Percentiles rank a stretch among this genome's conserved stretches.
These are phyloP conservation scores for Stramenopiles sp. DNA, from an alignment of 352 stramenopile genomes.

Conservation along the genomic window DNA sequence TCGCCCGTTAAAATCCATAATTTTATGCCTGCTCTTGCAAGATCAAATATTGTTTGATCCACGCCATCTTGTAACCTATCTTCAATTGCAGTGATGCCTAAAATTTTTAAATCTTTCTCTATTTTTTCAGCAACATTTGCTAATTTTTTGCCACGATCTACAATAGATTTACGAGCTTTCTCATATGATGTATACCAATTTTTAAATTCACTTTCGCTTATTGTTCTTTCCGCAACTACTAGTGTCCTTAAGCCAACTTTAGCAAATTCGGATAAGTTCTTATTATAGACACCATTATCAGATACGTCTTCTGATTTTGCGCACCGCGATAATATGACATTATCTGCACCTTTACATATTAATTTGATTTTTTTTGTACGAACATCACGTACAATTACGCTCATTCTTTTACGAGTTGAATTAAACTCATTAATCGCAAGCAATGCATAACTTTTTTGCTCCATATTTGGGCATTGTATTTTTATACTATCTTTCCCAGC, in stretches of 20 bases:
- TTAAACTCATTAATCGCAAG: not conserved
- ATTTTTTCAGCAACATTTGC: constrained; percentile 41
- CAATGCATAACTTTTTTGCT: not conserved
- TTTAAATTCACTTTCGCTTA: constrained; percentile 33
- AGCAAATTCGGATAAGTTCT: no score
- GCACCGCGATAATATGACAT: constrained; percentile 66
- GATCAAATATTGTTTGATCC: constrained; percentile 71
- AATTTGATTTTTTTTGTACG: constrained; percentile 25
- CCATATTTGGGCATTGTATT: not conserved
- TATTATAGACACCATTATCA: not conserved
- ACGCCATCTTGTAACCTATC: constrained; percentile 90
- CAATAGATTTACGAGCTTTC: not conserved
- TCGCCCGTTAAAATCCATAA: constrained; percentile 98
- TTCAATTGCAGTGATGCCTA: constrained; percentile 88
- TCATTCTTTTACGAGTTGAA: not conserved
- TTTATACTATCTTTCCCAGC: not conserved
- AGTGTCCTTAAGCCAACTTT: constrained; percentile 58
- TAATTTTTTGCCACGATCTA: constrained; percentile 21
- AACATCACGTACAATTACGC: not conserved
- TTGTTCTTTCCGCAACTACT: constrained; percentile 34
- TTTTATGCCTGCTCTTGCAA: constrained; percentile 86
- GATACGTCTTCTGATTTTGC: constrained; percentile 19
- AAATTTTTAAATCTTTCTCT: constrained; percentile 64
- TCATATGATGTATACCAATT: constrained; percentile 29
- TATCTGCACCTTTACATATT: constrained; percentile 59